phyloP scores from a whole-genome alignment of 441 rosid species.

The Rhodomyrtus psidioides region DNA sequence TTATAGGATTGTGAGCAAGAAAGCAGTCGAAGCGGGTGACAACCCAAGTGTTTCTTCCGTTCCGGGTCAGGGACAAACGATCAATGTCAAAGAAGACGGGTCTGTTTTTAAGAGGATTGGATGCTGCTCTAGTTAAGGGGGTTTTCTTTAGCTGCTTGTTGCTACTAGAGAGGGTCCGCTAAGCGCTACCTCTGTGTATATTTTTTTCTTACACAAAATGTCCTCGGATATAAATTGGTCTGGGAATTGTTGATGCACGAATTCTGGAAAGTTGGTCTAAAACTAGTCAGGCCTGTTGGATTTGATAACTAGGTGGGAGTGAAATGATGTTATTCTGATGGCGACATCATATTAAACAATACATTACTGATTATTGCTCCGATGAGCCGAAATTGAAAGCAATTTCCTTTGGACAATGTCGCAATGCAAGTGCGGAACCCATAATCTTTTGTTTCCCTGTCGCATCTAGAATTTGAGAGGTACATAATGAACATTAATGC shows the following conservation, averaged over 20 bases:
- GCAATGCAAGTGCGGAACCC: neutral
- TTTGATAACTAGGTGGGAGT: neutral
- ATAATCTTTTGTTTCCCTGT: neutral
- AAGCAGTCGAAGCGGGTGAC: conserved; percentile 19
- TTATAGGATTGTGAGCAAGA: conserved; percentile 21
- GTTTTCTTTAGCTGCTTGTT: neutral
- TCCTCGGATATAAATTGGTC: neutral
- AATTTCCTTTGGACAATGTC: neutral
- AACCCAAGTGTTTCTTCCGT: conserved; percentile 6
- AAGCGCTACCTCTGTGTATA: neutral
- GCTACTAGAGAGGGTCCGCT: neutral
- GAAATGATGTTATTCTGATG: neutral
- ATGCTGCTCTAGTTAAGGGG: conserved; percentile 24
- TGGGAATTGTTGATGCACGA: neutral
- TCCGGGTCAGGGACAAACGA: conserved; percentile 19
- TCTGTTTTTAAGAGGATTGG: conserved; percentile 18
- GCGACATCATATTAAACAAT: neutral
- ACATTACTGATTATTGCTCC: neutral
- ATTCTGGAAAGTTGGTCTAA: neutral
- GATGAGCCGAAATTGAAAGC: neutral
- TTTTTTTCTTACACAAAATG: neutral
- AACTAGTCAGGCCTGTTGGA: neutral
- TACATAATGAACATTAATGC: neutral
- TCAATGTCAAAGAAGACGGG: conserved; percentile 17
- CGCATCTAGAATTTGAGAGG: neutral